Evolutionary conservation across 352 stramenopile genomes (phyloP).

Genomic region (Phytopythium aichiense): DNA sequence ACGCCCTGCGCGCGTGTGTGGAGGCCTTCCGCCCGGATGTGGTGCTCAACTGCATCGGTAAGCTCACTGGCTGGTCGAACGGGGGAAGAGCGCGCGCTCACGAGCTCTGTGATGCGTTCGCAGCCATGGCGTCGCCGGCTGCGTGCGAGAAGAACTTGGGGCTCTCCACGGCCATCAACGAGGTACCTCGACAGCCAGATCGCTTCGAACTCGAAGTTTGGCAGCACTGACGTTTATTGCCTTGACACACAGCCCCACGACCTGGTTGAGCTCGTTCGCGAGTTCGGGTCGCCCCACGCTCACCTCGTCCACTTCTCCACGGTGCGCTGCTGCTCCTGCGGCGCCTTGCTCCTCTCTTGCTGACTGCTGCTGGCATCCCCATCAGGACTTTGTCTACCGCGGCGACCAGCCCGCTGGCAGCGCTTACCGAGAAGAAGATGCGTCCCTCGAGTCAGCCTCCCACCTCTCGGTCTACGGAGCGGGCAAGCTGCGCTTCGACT

Average conservation of each 20-base stretch:
- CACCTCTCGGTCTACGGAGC: conserved; percentile 39
- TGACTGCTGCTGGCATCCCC: too few relatives aligned
- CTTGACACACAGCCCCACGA: not conserved
- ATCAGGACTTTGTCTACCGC: conserved; percentile 63
- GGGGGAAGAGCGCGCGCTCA: not conserved
- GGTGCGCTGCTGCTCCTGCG: conserved; percentile 12
- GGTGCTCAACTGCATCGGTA: conserved; percentile 59
- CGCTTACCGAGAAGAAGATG: conserved; percentile 39
- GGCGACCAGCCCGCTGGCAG: conserved; percentile 14
- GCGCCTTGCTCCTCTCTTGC: not conserved
- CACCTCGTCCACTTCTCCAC: conserved; percentile 65
- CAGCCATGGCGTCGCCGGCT: conserved; percentile 55
- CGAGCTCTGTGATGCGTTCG: not conserved
- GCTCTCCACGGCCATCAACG: conserved; percentile 33
- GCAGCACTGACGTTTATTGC: not conserved
- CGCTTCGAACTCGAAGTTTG: too few relatives aligned
- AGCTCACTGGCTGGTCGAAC: not conserved
- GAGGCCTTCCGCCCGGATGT: conserved; percentile 32
- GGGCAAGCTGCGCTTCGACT: conserved; percentile 51
- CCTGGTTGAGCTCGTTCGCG: conserved; percentile 29
- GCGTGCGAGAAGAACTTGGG: conserved; percentile 47
- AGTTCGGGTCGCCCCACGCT: conserved; percentile 13
- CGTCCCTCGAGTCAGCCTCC: not conserved
- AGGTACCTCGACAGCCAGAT: conserved; percentile 16
- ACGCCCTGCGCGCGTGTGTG: conserved; percentile 28